Evolutionary conservation across 1,284 basidiomycete species (phyloP).

Genomic region (Rhodotorula sp.): DNA sequence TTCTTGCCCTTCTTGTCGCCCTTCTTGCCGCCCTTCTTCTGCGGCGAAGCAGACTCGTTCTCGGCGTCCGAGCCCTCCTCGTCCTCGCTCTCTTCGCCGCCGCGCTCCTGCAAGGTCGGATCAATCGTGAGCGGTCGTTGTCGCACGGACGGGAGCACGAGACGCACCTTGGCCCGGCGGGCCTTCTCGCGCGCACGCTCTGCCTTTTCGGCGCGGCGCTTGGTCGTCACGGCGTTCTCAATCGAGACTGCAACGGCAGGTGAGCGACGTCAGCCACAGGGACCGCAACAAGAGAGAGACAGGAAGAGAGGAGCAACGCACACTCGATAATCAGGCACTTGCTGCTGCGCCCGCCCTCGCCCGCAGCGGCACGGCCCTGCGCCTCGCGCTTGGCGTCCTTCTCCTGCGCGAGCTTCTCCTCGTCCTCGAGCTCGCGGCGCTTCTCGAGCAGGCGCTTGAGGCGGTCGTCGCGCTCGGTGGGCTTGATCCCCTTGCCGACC

Average conservation of each 20-base stretch:
- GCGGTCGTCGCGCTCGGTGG: constrained; percentile 70
- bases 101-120: not conserved
- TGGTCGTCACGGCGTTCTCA: constrained; percentile 79
- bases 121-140: not conserved
- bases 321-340: constrained; percentile 77
- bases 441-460: constrained; percentile 62
- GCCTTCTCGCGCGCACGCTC: constrained; percentile 38
- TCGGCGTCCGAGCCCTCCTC: constrained; percentile 19
- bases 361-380: constrained; percentile 37
- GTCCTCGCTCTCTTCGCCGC: constrained; percentile 8
- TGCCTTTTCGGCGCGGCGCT: constrained; percentile 42
- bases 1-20: constrained; percentile 4
- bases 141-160: not conserved
- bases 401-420: constrained; percentile 56
- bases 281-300: not conserved
- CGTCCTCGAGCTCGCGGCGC: constrained; percentile 57
- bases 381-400: constrained; percentile 49
- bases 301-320: constrained; percentile 10
- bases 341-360: constrained; percentile 53
- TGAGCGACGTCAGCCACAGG: not conserved
- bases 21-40: constrained; percentile 7
- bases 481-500: constrained; percentile 34
- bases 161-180: constrained; percentile 27
- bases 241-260: constrained; percentile 62
- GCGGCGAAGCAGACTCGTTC: not conserved